Evolutionary conservation across 495 filamentous ascomycete species (phyloP), one percentile per base, ranked within the genome.

Genomic region (Bombardia bombarda): DNA sequence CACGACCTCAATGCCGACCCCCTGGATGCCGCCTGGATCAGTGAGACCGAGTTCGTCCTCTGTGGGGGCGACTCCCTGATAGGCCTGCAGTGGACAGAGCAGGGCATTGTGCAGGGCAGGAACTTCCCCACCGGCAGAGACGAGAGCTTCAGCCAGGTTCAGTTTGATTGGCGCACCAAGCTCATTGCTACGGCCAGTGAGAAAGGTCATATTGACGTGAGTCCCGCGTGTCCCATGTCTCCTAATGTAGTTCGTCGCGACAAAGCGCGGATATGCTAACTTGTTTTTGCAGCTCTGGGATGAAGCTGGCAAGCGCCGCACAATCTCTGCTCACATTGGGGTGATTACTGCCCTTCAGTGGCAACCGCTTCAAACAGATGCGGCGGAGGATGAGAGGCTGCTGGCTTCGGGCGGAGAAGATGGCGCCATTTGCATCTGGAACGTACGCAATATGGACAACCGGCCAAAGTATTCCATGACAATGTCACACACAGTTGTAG

Each of bases 391-490:
- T 17, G 70, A 78, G 47, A 63, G 71, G 26, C 51, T 78, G 23
- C 52, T 78, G 18, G 74, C 70, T 34, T 71, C 73, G 2, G 58
- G 68, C 43, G 72, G 72, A 4, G 72, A 76, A 13, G 83, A 87
- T 52, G 75, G 80, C 26, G 75, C 72, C 25, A 78, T 87, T 43
- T 73, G 75, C 44, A 68, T 87, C 20, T 90, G 84, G 84, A 76
- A 82, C 48, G 72, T 77, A 10, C 61, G 67, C n/a, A 64, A 61
- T n/a, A 31, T 56, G 16, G 74, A 82, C 19, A 62, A 73, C 33
- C 77, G 78, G 30, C 58, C 70, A 0, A 78, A 73, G 47, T 73
- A 68, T 36, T 70, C 70, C 18, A 79, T 83, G 61, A 74, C 71
- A 4, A 78, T 80, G 51, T 67, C 69, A 12, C 62, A 61, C 2